These are phyloP conservation scores for Kazachstania kunashirensis DNA, from an alignment of 805 yeast species.

Conservation along the genomic window DNA sequence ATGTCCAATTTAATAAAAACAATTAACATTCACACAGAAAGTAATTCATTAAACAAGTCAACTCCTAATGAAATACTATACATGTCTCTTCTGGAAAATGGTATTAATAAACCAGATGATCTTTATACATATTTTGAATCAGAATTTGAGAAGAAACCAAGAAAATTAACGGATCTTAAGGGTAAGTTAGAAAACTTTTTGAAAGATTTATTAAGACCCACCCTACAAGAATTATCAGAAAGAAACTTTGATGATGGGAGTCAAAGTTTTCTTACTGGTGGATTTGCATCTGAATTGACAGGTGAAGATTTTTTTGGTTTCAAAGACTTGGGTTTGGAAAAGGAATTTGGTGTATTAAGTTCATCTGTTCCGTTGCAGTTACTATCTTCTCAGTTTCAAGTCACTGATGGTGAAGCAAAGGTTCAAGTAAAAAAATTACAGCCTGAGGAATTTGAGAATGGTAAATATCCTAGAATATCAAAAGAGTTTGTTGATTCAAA, in stretches of 20 bases:
- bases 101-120: constrained; percentile 69
- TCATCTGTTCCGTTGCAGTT: constrained; percentile 84
- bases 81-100: constrained; percentile 71
- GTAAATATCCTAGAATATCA: constrained; percentile 42
- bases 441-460: constrained; percentile 56
- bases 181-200: constrained; percentile 58
- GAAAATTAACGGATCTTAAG: constrained; percentile 60
- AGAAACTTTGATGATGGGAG: constrained; percentile 78
- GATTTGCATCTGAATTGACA: constrained; percentile 72
- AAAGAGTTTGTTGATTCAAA: constrained; percentile 44
- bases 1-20: constrained; percentile 65
- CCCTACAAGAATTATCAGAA: constrained; percentile 61
- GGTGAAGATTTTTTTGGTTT: constrained; percentile 99
- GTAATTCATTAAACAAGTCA: constrained; percentile 33
- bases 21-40: constrained; percentile 61
- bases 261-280: constrained; percentile 91
- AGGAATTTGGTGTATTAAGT: constrained; percentile 77
- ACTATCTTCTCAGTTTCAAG: constrained; percentile 45
- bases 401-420: constrained; percentile 55
- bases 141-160: constrained; percentile 56
- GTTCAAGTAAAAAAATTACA: constrained; percentile 42
- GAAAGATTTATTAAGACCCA: constrained; percentile 76
- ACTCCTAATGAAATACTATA: constrained; percentile 39
- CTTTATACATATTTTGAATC: constrained; percentile 67
- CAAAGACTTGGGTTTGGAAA: constrained; percentile 84